Conservation (phyloP, 2,329 filamentous ascomycete genomes). For the Xylariaceae sp. region DNA sequence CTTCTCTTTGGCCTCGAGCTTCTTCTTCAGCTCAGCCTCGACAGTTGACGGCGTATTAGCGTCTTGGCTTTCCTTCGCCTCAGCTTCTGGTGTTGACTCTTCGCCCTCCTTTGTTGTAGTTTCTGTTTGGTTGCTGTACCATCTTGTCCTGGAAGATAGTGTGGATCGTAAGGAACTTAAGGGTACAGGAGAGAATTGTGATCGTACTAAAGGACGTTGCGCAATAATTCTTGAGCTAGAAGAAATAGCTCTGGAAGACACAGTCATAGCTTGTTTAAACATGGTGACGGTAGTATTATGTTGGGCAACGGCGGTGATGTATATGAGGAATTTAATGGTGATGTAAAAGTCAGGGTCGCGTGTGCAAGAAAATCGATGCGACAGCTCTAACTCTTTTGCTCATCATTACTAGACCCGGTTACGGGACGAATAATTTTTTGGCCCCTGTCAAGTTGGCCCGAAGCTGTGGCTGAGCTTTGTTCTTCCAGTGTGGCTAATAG, state of each 20-base stretch:
- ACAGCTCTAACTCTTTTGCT: slow-evolving; percentile 19
- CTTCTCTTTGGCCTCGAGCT: slow-evolving; percentile 74
- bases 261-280: slow-evolving; percentile 41
- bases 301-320: slow-evolving; percentile 1
- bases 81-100: slow-evolving; percentile 43
- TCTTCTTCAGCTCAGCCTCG: slow-evolving; percentile 63
- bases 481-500: neutral
- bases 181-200: slow-evolving; percentile 51
- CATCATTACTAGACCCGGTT: slow-evolving; percentile 1
- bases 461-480: no score
- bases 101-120: slow-evolving; percentile 50
- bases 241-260: slow-evolving; percentile 40
- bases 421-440: slow-evolving; percentile 28
- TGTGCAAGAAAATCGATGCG: slow-evolving; percentile 17
- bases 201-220: slow-evolving; percentile 54
- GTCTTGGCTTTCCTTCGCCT: slow-evolving; percentile 40
- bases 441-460: slow-evolving; percentile 3
- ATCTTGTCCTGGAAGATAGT: slow-evolving; percentile 37
- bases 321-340: slow-evolving; percentile 4
- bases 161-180: slow-evolving; percentile 44
- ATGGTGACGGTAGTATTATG: slow-evolving; percentile 30
- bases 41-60: slow-evolving; percentile 50
- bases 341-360: slow-evolving; percentile 6
- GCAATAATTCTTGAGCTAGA: slow-evolving; percentile 51
- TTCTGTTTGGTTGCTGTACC: slow-evolving; percentile 49